These are phyloP conservation scores for Penicillium antarcticum DNA, from an alignment of 495 filamentous ascomycete species.

Conservation along the genomic window DNA sequence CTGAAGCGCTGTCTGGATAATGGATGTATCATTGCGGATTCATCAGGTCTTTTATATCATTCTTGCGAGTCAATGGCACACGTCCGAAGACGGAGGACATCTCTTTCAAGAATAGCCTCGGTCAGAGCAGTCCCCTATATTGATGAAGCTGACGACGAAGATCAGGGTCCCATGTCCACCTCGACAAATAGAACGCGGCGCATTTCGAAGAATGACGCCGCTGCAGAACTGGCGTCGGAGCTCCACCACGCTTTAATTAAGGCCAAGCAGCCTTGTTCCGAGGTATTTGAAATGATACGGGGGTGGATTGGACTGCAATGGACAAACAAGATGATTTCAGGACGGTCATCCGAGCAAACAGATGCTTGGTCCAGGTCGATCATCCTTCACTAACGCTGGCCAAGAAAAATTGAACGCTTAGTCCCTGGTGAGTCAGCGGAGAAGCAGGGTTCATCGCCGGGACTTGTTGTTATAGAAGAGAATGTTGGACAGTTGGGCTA, in stretches of 20 bases:
- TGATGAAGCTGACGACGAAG: slow-evolving; percentile 2
- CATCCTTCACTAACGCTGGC: no score
- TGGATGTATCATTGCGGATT: no score
- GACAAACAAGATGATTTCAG: no score
- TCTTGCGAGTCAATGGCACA: neutral
- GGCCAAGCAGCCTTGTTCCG: neutral
- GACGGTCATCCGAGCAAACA: no score
- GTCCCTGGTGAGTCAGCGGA: no score
- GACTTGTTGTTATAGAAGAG: no score
- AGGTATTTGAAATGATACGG: neutral
- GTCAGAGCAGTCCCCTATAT: neutral
- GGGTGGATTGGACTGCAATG: no score
- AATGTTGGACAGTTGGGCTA: no score
- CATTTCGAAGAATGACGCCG: slow-evolving; percentile 1
- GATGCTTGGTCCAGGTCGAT: no score
- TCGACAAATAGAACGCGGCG: slow-evolving; percentile 5
- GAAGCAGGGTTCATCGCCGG: no score
- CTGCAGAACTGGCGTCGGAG: slow-evolving; percentile 10
- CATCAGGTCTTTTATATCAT: neutral
- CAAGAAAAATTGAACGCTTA: no score
- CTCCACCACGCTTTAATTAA: neutral
- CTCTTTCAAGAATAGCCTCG: neutral
- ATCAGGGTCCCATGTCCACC: neutral
- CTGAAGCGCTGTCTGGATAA: no score
- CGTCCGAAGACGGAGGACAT: neutral